phyloP scores from a whole-genome alignment of 2,329 filamentous ascomycete species.

The Fusarium sp. region DNA sequence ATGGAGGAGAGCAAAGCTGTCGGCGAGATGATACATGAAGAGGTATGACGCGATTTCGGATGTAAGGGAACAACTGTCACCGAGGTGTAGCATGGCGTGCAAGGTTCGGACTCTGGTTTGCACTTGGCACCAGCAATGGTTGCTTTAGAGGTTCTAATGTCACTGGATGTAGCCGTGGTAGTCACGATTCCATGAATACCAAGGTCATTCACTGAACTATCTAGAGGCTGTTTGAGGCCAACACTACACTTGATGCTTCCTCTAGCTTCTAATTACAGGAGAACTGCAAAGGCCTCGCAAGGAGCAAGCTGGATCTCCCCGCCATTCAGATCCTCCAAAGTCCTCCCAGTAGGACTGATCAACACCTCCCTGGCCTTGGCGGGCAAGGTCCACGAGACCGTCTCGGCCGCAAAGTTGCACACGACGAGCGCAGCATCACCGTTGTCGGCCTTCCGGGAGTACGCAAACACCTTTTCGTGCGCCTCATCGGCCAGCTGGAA shows the following conservation, averaged over 20 bases:
- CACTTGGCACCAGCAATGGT: background rate
- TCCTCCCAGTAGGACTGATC: conserved; percentile 49
- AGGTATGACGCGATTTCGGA: conserved; percentile 47
- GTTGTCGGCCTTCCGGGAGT: conserved; percentile 48
- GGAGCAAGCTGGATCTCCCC: conserved; percentile 49
- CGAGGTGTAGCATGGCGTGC: background rate
- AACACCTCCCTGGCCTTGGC: conserved; percentile 49
- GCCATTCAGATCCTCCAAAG: conserved; percentile 41
- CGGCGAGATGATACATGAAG: conserved; percentile 76
- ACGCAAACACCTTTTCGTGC: conserved; percentile 54
- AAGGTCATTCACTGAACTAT: background rate
- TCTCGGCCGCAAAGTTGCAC: conserved; percentile 53
- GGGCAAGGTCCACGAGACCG: conserved; percentile 48
- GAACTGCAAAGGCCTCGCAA: conserved; percentile 52
- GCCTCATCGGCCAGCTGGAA: conserved; percentile 54
- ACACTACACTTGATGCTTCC: background rate
- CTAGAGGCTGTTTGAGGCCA: conserved; percentile 48
- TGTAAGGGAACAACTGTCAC: background rate
- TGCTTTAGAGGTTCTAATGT: background rate
- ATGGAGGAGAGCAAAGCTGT: conserved; percentile 75
- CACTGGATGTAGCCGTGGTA: background rate
- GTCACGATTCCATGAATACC: background rate
- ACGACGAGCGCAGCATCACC: conserved; percentile 51
- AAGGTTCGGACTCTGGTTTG: conserved; percentile 13
- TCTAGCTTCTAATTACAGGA: conserved; percentile 39